phyloP scores from a whole-genome alignment of 768 basidiomycete genomes.

The Termitomyces bulborhizus region DNA sequence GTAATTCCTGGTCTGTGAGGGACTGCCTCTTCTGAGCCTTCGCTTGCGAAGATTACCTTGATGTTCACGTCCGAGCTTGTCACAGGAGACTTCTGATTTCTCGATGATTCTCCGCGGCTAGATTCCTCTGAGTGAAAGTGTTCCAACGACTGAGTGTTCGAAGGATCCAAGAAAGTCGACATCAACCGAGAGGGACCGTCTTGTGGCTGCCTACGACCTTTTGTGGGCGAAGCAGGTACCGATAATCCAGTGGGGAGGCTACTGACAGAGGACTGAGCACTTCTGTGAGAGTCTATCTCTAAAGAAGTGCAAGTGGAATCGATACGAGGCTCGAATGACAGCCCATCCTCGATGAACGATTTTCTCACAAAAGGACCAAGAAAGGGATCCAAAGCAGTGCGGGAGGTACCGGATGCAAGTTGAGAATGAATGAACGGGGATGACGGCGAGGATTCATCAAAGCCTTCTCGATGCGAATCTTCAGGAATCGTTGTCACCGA shows the following conservation, averaged over 20 bases:
- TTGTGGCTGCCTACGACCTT: background rate
- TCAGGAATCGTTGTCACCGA: constrained; percentile 42
- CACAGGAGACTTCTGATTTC: background rate
- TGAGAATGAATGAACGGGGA: constrained; percentile 16
- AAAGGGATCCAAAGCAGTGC: constrained; percentile 30
- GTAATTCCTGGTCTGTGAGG: constrained; percentile 2
- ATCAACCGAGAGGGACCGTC: background rate
- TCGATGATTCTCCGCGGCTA: background rate
- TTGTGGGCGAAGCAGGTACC: constrained; percentile 12
- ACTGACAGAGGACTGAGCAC: constrained; percentile 36
- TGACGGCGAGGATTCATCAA: constrained; percentile 15
- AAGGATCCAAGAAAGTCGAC: background rate
- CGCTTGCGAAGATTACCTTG: constrained; percentile 7
- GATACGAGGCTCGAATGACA: constrained; percentile 55
- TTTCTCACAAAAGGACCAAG: constrained; percentile 31
- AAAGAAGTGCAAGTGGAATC: constrained; percentile 42
- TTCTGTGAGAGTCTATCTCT: constrained; percentile 37
- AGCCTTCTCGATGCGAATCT: constrained; percentile 19
- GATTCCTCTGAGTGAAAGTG: constrained; percentile 5
- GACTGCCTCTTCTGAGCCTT: constrained; percentile 5
- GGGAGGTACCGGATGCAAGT: constrained; percentile 18
- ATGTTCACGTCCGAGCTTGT: constrained; percentile 2
- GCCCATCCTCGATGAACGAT: constrained; percentile 37
- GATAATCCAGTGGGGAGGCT: constrained; percentile 35
- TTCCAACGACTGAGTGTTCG: background rate